Percentiles rank a stretch among this genome's conserved stretches.
Conservation (phyloP, 371 early-diverging fungal genomes). For the Nosema muscidifuracis region DNA sequence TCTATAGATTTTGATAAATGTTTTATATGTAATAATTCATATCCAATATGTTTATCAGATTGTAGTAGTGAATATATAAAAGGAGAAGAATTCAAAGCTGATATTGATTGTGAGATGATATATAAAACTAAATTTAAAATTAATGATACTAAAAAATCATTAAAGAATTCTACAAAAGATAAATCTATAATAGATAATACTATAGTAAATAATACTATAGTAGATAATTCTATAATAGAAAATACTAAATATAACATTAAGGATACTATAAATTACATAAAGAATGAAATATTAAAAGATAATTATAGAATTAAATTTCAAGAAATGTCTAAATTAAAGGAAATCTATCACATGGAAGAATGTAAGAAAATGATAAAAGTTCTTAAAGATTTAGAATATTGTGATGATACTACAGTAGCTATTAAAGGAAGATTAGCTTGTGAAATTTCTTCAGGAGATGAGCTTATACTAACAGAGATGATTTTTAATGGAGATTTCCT, state of each 20-base stretch:
- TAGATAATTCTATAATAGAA: neutral
- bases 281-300: slow-evolving; percentile 15
- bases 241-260: too few relatives aligned
- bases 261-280: slow-evolving; percentile 8
- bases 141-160: slow-evolving; percentile 1
- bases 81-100: neutral
- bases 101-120: slow-evolving; percentile 7
- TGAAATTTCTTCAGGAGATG: slow-evolving; percentile 92
- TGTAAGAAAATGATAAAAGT: slow-evolving; percentile 63
- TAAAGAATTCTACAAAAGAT: neutral
- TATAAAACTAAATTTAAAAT: too few relatives aligned
- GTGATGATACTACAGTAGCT: slow-evolving; percentile 60
- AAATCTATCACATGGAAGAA: slow-evolving; percentile 62
- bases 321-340: slow-evolving; percentile 35
- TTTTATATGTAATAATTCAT: slow-evolving; percentile 38
- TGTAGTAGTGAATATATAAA: slow-evolving; percentile 21
- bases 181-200: neutral
- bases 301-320: slow-evolving; percentile 21
- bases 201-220: too few relatives aligned
- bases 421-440: slow-evolving; percentile 98
- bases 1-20: slow-evolving; percentile 32
- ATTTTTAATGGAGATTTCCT: slow-evolving; percentile 93
- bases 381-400: slow-evolving; percentile 58
- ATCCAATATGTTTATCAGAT: slow-evolving; percentile 11
- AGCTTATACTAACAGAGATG: slow-evolving; percentile 91